Evolutionary conservation across 139 green algal species (phyloP), one percentile per base, ranked within the genome.

Genomic region (Cymbomonas tetramitiformis): DNA sequence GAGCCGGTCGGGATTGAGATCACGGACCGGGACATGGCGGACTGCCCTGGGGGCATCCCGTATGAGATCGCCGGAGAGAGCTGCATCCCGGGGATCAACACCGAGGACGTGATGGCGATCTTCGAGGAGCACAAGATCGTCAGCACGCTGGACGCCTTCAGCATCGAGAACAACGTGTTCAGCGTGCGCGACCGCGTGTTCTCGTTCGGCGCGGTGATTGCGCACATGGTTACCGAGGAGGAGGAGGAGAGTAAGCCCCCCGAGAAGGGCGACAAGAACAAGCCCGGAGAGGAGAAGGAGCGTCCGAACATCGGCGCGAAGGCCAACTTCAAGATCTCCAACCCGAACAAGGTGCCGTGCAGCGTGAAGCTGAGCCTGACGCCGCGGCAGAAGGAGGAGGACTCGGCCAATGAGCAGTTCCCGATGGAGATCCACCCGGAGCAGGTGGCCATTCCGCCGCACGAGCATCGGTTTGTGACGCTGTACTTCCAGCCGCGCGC

Each of bases 91-190:
- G 76, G 82, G 31, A 87, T 91, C 48, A 69, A 81, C 32, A 46
- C 74, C 1, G 30, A 70, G 1, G 78, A 83, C 68, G 50, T 83
- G 8, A 60, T 54, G 4, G 51, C 70, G 26, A 87, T 91, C 52
- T 91, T 91, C 67, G 82, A 91, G 69, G 82, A 91, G 79, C 81
- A 88, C 57, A 59, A 56, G 23, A 61, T 91, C 29, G 61, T 68
- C 1, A 44, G 31, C 25, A 33, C 56, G 9, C 62, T 88, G 44
- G 81, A 88, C 50, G 72, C 74, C 34, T 76, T 75, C 39, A 51
- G 60, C 26, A 52, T 63, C n/a, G 36, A 77, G 38, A 68, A 64
- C 46, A 69, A 58, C 64, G 70, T 77, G 44, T 87, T 77, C 65
- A 70, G 67, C 0, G 65, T 60, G 21, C 51, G 64, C 0, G 80